Conservation (phyloP, 2,329 filamentous ascomycete species). For the Fusarium piperis region DNA sequence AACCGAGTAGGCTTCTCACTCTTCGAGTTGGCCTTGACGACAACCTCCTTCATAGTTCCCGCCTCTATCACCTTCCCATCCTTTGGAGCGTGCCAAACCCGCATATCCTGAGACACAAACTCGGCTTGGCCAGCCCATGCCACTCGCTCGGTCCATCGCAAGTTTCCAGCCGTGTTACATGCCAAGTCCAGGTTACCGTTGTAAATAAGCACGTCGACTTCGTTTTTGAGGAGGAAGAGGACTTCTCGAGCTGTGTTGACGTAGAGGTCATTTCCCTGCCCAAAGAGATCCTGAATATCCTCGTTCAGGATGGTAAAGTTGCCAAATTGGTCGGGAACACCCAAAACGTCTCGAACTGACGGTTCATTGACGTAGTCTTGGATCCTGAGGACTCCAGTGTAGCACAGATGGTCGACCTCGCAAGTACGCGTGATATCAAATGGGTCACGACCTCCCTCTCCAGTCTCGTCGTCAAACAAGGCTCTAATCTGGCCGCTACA, state of each 20-base stretch:
- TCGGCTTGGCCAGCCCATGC: conserved; percentile 30
- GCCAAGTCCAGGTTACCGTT: conserved; percentile 35
- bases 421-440: not conserved
- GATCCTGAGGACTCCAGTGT: not conserved
- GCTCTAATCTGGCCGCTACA: conserved; percentile 11
- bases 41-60: conserved; percentile 26
- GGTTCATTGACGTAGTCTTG: not conserved
- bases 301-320: not conserved
- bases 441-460: not conserved
- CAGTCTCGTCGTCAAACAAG: not conserved
- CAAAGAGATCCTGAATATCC: not conserved
- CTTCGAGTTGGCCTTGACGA: not conserved
- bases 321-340: not conserved
- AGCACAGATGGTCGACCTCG: not conserved
- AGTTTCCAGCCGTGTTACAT: conserved; percentile 33
- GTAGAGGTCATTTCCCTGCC: not conserved
- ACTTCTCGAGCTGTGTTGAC: conserved; percentile 23
- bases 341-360: not conserved
- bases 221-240: conserved; percentile 4
- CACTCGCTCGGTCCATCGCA: conserved; percentile 27
- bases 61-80: conserved; percentile 12
- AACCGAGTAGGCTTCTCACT: conserved; percentile 8
- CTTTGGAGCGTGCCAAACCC: conserved; percentile 1
- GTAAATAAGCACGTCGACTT: conserved; percentile 27
- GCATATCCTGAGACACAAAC: conserved; percentile 23